These are phyloP conservation scores for Diplotaxis tenuifolia DNA, from an alignment of 345 rosid genomes.

Conservation along the genomic window DNA sequence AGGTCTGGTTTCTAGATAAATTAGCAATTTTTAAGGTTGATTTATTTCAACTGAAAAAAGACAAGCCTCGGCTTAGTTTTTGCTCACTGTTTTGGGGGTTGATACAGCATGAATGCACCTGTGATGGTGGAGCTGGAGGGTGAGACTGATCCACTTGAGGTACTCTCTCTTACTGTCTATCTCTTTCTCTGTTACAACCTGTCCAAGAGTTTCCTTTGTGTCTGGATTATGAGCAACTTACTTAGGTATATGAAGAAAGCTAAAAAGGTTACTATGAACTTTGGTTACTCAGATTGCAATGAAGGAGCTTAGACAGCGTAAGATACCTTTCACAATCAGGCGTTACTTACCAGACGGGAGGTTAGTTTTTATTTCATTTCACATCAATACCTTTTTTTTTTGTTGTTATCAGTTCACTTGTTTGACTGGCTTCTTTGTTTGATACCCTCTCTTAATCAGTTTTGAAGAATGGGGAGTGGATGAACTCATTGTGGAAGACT, in stretches of 20 bases:
- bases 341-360: conserved; percentile 43
- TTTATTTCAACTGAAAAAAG: not conserved
- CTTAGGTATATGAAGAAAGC: not conserved
- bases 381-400: not conserved
- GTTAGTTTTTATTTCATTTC: conserved; percentile 33
- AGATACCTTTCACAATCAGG: conserved; percentile 15
- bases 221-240: not conserved
- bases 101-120: conserved; percentile 83
- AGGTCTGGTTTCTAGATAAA: conserved; percentile 42
- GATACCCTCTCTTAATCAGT: conserved; percentile 36
- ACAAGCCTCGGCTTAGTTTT: not conserved
- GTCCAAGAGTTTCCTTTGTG: not conserved
- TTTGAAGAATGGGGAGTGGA: conserved; percentile 86
- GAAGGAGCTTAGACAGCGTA: conserved; percentile 9
- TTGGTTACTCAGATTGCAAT: not conserved
- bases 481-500: conserved; percentile 84
- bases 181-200: not conserved
- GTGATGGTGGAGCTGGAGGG: conserved; percentile 90
- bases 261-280: not conserved
- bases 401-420: not conserved
- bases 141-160: conserved; percentile 85
- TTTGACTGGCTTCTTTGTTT: not conserved
- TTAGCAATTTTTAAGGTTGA: not conserved
- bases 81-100: not conserved
- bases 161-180: conserved; percentile 8